These are phyloP conservation scores for Scalesia atractyloides DNA, from an alignment of 129 eudicot genomes.

Conservation along the genomic window DNA sequence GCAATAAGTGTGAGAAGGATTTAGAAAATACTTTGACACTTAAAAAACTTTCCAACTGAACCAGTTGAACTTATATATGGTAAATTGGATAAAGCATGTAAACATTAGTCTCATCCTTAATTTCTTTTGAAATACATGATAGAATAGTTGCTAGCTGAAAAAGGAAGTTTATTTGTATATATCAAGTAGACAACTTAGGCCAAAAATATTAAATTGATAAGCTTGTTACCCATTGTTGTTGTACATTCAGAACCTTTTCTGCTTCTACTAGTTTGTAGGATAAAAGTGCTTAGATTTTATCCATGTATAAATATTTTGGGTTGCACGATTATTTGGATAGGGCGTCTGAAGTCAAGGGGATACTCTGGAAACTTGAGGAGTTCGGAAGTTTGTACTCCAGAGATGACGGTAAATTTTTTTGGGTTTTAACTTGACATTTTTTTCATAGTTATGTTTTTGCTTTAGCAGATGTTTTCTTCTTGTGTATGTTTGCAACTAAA, in stretches of 20 bases:
- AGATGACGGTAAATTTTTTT: slow-evolving; percentile 57
- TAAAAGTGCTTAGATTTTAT: background rate
- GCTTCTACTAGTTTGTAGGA: slow-evolving; percentile 6
- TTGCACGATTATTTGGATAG: slow-evolving; percentile 34
- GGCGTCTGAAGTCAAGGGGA: slow-evolving; percentile 56
- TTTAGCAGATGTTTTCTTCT: slow-evolving; percentile 17
- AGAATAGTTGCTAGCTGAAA: background rate
- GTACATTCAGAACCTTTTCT: background rate
- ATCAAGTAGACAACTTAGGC: background rate
- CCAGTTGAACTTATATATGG: background rate
- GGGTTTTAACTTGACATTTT: background rate
- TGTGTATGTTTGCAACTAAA: slow-evolving; percentile 7
- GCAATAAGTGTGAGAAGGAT: too few relatives aligned
- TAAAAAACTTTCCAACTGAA: too few relatives aligned
- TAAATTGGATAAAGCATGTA: background rate
- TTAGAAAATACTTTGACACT: too few relatives aligned
- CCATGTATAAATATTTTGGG: slow-evolving; percentile 10
- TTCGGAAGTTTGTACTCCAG: slow-evolving; percentile 84
- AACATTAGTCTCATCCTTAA: background rate
- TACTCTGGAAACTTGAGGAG: slow-evolving; percentile 68
- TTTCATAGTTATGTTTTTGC: background rate
- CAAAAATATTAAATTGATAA: background rate
- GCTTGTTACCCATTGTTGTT: background rate
- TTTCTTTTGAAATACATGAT: background rate
- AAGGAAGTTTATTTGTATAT: background rate